Evolutionary conservation across 2,329 filamentous ascomycete species (phyloP), one percentile per base, ranked within the genome.

Genomic region (Colletotrichum scovillei): DNA sequence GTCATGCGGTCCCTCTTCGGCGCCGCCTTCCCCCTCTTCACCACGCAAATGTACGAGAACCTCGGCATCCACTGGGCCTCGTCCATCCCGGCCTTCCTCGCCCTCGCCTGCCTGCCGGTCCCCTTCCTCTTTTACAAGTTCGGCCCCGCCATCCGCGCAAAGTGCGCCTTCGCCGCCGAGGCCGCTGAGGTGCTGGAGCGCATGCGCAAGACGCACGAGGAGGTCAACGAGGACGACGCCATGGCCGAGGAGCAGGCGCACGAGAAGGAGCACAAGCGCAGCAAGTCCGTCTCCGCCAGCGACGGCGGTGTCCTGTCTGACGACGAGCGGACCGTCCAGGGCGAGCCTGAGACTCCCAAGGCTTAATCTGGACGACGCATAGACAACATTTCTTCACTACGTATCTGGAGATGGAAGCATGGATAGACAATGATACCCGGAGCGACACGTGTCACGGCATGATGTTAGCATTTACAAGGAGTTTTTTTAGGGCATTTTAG

Each of bases 121-220:
- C 93, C 94, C 0, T 92, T 93, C 81, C 80, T 96, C 19, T 94
- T 96, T 82, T 94, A 93, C 84, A 91, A 88, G 77, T 94, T 94
- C 80, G 90, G 90, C 26, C 81, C 81, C 3, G 56, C 74, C 2
- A 89, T 91, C 75, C 85, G 90, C 32, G 79, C 80, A 74, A 84
- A 84, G 68, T 91, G 89, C 83, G 88, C 88, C 78, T 91, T 85
- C 77, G 87, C 89, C 14, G 85, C 86, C 1, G 81, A 89, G 74
- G 90, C 92, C 7, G 91, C 92, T 35, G 86, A 85, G 12, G 89
- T 93, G 73, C 86, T 93, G 82, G 80, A 82, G 75, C 80, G 80
- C 75, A 86, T 87, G 81, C 80, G 80, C 60, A 73, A 78, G 67
- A 79, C 46, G 24, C 52, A 73, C 12, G 71, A 75, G 52, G 55